Evolutionary conservation across 2,329 filamentous ascomycete species (phyloP).

Genomic region (Apiospora kogelbergensis): DNA sequence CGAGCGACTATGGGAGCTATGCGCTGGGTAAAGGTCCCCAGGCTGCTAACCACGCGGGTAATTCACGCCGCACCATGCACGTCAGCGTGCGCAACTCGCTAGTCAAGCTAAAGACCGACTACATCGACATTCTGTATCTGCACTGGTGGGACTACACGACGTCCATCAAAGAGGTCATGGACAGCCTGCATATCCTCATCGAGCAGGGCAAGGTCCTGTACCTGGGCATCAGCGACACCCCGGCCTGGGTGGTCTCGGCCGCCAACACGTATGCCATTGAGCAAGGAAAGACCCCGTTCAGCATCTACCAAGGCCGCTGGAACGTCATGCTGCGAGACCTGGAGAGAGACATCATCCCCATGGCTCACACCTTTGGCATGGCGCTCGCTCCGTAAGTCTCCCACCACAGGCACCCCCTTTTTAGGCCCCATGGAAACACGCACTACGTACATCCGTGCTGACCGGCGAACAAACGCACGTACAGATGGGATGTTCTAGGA

Average conservation of each 20-base stretch:
- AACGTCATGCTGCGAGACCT: constrained; percentile 34
- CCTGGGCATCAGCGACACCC: constrained; percentile 39
- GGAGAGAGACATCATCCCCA: constrained; percentile 43
- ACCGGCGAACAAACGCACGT: neutral
- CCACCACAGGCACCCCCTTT: no score
- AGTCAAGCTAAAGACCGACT: constrained; percentile 61
- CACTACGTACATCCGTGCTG: neutral
- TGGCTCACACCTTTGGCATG: constrained; percentile 44
- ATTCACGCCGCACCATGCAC: constrained; percentile 58
- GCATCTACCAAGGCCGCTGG: constrained; percentile 42
- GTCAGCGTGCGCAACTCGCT: constrained; percentile 53
- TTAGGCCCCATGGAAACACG: no score
- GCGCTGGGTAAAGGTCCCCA: constrained; percentile 35
- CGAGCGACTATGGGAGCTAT: constrained; percentile 43
- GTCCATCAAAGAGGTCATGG: constrained; percentile 42
- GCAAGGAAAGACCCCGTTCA: constrained; percentile 37
- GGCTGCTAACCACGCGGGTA: constrained; percentile 52
- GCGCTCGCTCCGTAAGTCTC: constrained; percentile 45
- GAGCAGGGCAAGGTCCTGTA: constrained; percentile 42
- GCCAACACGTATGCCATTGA: constrained; percentile 39
- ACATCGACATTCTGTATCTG: constrained; percentile 45
- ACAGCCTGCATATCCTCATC: constrained; percentile 41
- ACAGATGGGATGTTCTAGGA: constrained; percentile 55
- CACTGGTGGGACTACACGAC: constrained; percentile 46
- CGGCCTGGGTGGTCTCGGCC: constrained; percentile 39